Base-by-base conservation (phyloP, 805 yeast species). In the Alloascoidea hylecoeti region DNA sequence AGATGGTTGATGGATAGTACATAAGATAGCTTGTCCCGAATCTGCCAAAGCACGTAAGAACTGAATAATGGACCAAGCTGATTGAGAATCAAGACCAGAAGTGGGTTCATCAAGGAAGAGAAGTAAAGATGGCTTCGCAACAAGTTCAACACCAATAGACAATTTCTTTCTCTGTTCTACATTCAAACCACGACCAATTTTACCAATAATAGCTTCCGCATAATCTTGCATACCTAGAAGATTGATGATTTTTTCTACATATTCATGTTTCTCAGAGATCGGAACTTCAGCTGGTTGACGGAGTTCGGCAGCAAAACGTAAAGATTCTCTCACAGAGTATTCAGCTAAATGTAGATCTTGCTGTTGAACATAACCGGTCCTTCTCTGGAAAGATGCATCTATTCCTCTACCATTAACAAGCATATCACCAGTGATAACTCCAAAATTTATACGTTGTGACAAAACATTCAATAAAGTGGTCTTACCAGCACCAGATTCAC, bases 401-500 rank as follows among this genome's bases (percentile, higher is more conserved):
- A 78, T 60, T 5, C 72, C 66, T 38, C 65, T 64, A 39, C 85
- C 86, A 52, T 81, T 78, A 17, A 80, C 88, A 53, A 77, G 58
- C 66, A 74, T 68, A 48, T 77, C 80, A 48, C 83, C 82, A 30
- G 84, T 69, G 33, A 80, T 70, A 15, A 72, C 75, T 56, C 89
- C 92, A 53, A 70, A 63, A 34, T 75, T 69, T 39, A 78, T 70
- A 55, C 89, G 70, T 50, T 76, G 81, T 16, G 85, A 76, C 43
- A 81, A 65, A 46, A 78, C 76, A 55, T 80, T 79, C 48, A 81
- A 63, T 41, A 80, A 61, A 2, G 89, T 81, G 17, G 92, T 80
- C 51, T 80, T 80, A 61, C 92, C 92, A 35, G 92, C 92, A 61
- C 92, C 92, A 23, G 89, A 80, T 38, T 78, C 81, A 50, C 92